phyloP scores from a whole-genome alignment of 192 early-diverging fungal genomes.

The Gonapodya prolifera region DNA sequence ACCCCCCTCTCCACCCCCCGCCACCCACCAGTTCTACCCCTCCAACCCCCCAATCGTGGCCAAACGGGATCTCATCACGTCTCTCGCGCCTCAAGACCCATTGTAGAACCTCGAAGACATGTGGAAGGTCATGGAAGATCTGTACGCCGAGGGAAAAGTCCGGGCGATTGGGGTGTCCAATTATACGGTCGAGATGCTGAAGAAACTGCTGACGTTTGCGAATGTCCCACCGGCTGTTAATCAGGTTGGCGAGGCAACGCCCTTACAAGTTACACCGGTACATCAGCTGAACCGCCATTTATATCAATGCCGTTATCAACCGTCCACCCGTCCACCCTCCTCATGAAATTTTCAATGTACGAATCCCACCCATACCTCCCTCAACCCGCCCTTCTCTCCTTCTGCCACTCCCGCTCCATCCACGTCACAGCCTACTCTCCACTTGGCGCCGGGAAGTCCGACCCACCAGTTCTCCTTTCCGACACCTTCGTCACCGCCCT shows the following conservation, averaged over 20 bases:
- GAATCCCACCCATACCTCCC: no score
- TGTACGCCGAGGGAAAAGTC: conserved; percentile 58
- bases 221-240: conserved; percentile 67
- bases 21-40: no score
- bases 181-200: conserved; percentile 37
- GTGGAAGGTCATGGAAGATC: conserved; percentile 70
- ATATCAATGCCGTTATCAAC: no score
- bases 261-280: not conserved
- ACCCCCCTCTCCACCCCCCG: no score
- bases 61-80: no score
- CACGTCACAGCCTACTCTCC: conserved; percentile 72
- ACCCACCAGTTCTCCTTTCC: no score
- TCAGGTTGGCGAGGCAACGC: conserved; percentile 31
- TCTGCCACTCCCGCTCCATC: conserved; percentile 55
- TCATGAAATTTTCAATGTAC: conserved; percentile 65
- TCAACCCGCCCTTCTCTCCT: conserved; percentile 59
- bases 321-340: no score
- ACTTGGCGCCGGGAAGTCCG: no score
- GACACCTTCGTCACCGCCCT: no score
- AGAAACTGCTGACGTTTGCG: conserved; percentile 49
- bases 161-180: conserved; percentile 81
- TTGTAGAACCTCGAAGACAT: conserved; percentile 55
- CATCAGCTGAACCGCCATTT: not conserved
- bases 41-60: no score
- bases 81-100: no score